Conservation (phyloP, 106 monocot genomes). For the Apostasia shenzhenica region DNA sequence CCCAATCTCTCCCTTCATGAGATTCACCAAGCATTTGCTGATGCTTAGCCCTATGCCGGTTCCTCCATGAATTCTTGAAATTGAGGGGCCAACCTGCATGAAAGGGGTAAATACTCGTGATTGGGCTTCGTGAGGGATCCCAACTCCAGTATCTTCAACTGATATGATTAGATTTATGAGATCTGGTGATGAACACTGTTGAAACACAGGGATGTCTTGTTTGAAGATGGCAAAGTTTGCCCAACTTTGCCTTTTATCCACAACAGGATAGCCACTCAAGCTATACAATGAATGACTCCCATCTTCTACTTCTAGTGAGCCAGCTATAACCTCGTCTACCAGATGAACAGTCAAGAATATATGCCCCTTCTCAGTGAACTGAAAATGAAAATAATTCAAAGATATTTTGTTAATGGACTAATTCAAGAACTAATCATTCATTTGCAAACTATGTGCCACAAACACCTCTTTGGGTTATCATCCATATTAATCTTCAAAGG, state of each 20-base stretch:
- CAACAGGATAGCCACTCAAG: slow-evolving; percentile 72
- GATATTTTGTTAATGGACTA: too few relatives aligned
- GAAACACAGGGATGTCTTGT: slow-evolving; percentile 25
- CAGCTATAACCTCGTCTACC: slow-evolving; percentile 55
- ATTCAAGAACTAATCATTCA: too few relatives aligned
- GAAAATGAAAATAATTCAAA: slow-evolving; percentile 1
- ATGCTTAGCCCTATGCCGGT: slow-evolving; percentile 97
- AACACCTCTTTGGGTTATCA: too few relatives aligned
- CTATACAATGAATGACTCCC: slow-evolving; percentile 28
- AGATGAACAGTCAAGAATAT: slow-evolving; percentile 88
- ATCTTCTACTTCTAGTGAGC: slow-evolving; percentile 38
- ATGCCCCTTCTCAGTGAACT: slow-evolving; percentile 99
- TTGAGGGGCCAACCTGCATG: slow-evolving; percentile 97
- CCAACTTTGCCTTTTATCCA: slow-evolving; percentile 61
- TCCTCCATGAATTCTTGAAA: slow-evolving; percentile 91
- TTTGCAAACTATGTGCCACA: too few relatives aligned
- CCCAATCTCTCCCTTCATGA: slow-evolving; percentile 98
- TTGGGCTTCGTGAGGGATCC: slow-evolving; percentile 92
- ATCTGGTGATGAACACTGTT: slow-evolving; percentile 34
- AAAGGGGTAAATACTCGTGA: slow-evolving; percentile 95
- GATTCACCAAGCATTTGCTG: slow-evolving; percentile 91
- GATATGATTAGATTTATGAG: slow-evolving; percentile 80
- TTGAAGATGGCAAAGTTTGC: slow-evolving; percentile 44
- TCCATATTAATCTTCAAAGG: too few relatives aligned
- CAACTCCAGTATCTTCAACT: slow-evolving; percentile 95